Percentiles rank a stretch among this genome's conserved stretches.
These are phyloP conservation scores for Chrysophaeum taylorii DNA, from an alignment of 352 stramenopile genomes.

Conservation along the genomic window DNA sequence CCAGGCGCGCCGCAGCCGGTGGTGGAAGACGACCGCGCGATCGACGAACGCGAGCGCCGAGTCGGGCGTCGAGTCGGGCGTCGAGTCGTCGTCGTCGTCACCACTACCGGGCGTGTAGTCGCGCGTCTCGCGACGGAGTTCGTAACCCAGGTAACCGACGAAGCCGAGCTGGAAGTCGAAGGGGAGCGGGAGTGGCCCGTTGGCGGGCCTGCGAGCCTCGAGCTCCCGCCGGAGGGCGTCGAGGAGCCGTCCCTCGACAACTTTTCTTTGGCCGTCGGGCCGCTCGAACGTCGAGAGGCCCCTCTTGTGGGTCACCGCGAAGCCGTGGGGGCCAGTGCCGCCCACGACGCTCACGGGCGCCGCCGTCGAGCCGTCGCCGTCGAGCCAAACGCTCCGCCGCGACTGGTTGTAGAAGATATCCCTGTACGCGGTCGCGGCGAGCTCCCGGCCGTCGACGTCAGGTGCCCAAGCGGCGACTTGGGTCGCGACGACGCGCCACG, in stretches of 20 bases:
- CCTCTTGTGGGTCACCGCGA: neutral
- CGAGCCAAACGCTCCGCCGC: slow-evolving; percentile 19
- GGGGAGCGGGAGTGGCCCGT: slow-evolving; percentile 18
- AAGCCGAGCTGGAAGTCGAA: slow-evolving; percentile 66
- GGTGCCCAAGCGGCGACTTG: no score
- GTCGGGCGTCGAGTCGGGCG: neutral
- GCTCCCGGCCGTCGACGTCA: neutral
- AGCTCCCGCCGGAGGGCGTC: neutral
- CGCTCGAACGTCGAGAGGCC: no score
- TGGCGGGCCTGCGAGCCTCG: neutral
- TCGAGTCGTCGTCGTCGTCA: no score
- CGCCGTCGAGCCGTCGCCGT: slow-evolving; percentile 5
- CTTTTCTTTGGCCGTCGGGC: no score
- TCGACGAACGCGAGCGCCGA: neutral
- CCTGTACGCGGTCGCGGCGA: neutral
- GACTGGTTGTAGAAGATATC: no score
- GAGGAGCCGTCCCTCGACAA: no score
- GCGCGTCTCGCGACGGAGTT: slow-evolving; percentile 1
- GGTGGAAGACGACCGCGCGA: slow-evolving; percentile 5
- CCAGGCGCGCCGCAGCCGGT: neutral
- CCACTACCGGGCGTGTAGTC: neutral
- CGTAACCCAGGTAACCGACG: slow-evolving; percentile 71
- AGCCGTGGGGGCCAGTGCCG: neutral
- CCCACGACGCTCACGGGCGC: neutral
- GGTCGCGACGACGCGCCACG: no score